Base-by-base conservation (phyloP, 352 stramenopile genomes). In the Phytophthora hibernalis region DNA sequence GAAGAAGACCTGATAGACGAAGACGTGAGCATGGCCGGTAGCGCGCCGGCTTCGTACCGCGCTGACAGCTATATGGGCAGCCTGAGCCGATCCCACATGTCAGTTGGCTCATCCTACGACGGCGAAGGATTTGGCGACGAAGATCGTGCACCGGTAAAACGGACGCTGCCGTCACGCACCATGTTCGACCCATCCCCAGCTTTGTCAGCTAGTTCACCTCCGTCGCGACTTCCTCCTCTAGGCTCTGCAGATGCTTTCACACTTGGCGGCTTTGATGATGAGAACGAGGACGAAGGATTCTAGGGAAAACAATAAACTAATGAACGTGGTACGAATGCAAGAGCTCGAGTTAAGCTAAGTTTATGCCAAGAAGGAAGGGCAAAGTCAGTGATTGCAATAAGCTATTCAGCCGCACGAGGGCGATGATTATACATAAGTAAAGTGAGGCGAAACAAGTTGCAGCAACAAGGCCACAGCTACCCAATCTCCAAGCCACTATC, bases 171-270 rank as follows among this genome's bases (percentile, higher is more conserved):
- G 16, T 81, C 79, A 5, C 68, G 79, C 15, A 74, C 63, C n/a
- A 83, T 71, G 61, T 92, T 92, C 24, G 77, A 81, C 13, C 82
- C 84, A 15, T 92, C 84, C 5, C 84, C 84, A 20, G 82, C 82
- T 50, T 65, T 92, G 10, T 92, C 84, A 3, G 79, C 75, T 15
- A 91, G 84, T 43, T 92, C 84, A 30, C 84, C 84, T 13, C 82
- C 84, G 33, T 92, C 84, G 9, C 76, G 79, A 54, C 52, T 92
- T 51, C 84, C 84, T 11, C 84, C 80, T 1, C 58, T 92, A n/a
- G 71, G 70, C 12, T 66, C 73, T 15, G 72, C 76, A 3, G 76
- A 83, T 38, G 71, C 82, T 38, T 87, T 92, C 58, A 76, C 65
- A n/a, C 76, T 87, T n/a, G 78, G 74, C 2, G 83, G 76, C 8